These are phyloP conservation scores for Byssothecium circinans DNA, from an alignment of 2,329 filamentous ascomycete species.

Conservation along the genomic window DNA sequence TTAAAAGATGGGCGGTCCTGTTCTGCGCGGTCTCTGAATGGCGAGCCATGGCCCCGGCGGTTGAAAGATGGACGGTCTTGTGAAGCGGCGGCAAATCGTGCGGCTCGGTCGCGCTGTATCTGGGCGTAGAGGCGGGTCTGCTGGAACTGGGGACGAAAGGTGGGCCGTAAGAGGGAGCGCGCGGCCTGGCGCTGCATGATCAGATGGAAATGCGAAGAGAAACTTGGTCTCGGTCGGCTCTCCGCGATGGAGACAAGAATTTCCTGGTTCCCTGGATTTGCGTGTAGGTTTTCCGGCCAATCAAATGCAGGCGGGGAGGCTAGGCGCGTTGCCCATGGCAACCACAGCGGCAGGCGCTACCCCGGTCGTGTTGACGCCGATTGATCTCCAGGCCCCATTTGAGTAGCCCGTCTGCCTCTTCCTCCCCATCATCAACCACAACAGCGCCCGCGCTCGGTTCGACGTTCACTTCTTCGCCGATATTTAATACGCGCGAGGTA, in stretches of 20 bases:
- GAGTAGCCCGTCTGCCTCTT: conserved; percentile 26
- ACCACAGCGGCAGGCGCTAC: conserved; percentile 20
- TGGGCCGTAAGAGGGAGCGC: conserved; percentile 12
- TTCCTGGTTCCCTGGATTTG: too few relatives aligned
- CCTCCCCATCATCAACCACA: conserved; percentile 29
- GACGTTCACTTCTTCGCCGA: conserved; percentile 27
- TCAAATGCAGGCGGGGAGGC: conserved; percentile 3
- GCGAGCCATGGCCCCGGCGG: too few relatives aligned
- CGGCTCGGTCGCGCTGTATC: conserved; percentile 23
- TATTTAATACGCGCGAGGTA: conserved; percentile 16
- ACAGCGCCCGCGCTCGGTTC: conserved; percentile 31
- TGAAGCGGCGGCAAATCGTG: conserved; percentile 10
- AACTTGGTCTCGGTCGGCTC: too few relatives aligned
- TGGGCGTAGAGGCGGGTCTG: conserved; percentile 43
- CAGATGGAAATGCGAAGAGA: background rate
- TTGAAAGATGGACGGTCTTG: background rate
- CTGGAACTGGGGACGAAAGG: conserved; percentile 21
- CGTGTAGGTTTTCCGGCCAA: conserved; percentile 2
- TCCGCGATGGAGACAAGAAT: too few relatives aligned
- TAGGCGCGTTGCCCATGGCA: conserved; percentile 15
- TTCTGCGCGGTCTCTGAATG: too few relatives aligned
- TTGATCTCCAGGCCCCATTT: conserved; percentile 24
- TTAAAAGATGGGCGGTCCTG: too few relatives aligned
- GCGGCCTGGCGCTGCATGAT: conserved; percentile 34
- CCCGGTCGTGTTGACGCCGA: conserved; percentile 29